Evolutionary conservation across 2,329 filamentous ascomycete genomes (phyloP).

Genomic region (Ilyonectria sp.): DNA sequence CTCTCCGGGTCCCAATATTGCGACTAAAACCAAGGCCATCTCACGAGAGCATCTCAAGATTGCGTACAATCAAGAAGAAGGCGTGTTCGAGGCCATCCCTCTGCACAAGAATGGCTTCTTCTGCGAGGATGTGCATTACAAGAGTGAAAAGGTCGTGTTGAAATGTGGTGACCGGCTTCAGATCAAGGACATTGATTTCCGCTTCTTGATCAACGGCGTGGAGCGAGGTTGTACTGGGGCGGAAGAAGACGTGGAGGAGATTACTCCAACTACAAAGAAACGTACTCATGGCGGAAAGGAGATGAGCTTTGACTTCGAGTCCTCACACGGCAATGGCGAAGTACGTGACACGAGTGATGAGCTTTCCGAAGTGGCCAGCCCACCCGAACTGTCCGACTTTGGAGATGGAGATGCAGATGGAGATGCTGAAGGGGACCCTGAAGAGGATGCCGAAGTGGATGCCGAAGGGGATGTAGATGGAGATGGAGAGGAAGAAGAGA

Average conservation of each 20-base stretch:
- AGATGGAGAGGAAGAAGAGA: conserved; percentile 44
- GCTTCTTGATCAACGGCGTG: conserved; percentile 79
- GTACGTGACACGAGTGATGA: conserved; percentile 71
- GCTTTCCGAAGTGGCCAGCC: conserved; percentile 61
- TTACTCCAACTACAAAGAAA: conserved; percentile 59
- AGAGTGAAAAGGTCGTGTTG: conserved; percentile 69
- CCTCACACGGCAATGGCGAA: conserved; percentile 70
- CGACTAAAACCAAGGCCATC: conserved; percentile 78
- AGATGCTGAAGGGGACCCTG: conserved; percentile 50
- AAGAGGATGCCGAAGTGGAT: conserved; percentile 48
- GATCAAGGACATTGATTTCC: conserved; percentile 79
- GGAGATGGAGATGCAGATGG: conserved; percentile 49
- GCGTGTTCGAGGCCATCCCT: conserved; percentile 76
- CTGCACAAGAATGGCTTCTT: conserved; percentile 79
- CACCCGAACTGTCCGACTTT: conserved; percentile 58
- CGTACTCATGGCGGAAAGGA: conserved; percentile 73
- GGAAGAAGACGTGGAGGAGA: conserved; percentile 67
- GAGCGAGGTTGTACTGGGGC: conserved; percentile 70
- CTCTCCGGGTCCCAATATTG: conserved; percentile 74
- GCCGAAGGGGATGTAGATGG: conserved; percentile 39
- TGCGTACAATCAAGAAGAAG: conserved; percentile 74
- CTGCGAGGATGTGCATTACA: conserved; percentile 73
- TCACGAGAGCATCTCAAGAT: conserved; percentile 83
- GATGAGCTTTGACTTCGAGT: conserved; percentile 83
- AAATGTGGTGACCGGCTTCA: conserved; percentile 77